Conservation (phyloP, 164 flowering plant genomes). For the Kingdonia uniflora region DNA sequence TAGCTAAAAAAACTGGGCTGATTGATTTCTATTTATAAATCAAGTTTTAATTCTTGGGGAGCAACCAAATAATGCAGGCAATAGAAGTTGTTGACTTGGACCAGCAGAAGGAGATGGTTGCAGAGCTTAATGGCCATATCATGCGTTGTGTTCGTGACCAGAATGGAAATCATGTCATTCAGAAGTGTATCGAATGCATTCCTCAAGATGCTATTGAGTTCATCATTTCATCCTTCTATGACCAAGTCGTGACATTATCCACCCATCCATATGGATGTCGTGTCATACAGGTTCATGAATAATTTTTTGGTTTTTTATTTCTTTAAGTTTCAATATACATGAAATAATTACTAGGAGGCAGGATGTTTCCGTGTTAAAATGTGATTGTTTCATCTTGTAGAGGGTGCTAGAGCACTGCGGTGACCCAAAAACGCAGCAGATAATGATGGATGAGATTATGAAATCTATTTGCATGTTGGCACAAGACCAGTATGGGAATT, state of each 20-base stretch:
- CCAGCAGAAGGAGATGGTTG: constrained; percentile 85
- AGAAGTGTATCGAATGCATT: constrained; percentile 91
- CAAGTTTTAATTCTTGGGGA: too few relatives aligned
- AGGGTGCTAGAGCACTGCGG: constrained; percentile 77
- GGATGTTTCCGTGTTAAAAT: neutral
- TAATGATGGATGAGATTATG: constrained; percentile 91
- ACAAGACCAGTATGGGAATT: constrained; percentile 93
- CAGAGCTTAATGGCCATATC: constrained; percentile 84
- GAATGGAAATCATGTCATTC: constrained; percentile 93
- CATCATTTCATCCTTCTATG: constrained; percentile 63
- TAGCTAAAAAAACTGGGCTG: too few relatives aligned
- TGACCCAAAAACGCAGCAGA: constrained; percentile 63
- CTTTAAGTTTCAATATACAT: neutral
- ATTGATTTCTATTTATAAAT: too few relatives aligned
- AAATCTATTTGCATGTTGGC: constrained; percentile 75
- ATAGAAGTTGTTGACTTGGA: constrained; percentile 68
- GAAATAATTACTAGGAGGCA: too few relatives aligned
- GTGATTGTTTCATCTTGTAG: constrained; percentile 23
- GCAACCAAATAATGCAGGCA: constrained; percentile 10
- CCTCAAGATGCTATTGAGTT: constrained; percentile 88
- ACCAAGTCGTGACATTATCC: constrained; percentile 83
- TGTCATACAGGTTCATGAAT: constrained; percentile 73
- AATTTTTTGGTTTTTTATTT: neutral
- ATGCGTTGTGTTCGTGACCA: constrained; percentile 98
- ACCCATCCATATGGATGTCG: constrained; percentile 98